phyloP scores from a whole-genome alignment of 2,329 filamentous ascomycete genomes.

The Hypoxylon sp. region DNA sequence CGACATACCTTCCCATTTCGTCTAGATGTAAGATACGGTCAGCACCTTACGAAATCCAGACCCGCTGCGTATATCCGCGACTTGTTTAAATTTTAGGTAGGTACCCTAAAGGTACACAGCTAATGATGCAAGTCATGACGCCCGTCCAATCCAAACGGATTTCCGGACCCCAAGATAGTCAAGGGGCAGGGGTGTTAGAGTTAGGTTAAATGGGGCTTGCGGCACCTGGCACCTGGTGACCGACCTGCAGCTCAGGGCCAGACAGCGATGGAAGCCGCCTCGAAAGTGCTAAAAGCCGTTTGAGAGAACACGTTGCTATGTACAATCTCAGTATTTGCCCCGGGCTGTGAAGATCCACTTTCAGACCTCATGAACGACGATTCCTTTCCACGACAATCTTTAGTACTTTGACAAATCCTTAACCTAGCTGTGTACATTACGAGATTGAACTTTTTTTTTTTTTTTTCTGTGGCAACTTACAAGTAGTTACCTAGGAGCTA shows the following conservation, averaged over 20 bases:
- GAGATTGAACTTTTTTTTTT: slow-evolving; percentile 21
- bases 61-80: slow-evolving; percentile 24
- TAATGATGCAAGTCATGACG: slow-evolving; percentile 42
- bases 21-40: not conserved
- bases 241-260: slow-evolving; percentile 24
- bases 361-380: slow-evolving; percentile 34
- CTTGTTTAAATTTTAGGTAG: slow-evolving; percentile 29
- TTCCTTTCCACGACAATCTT: slow-evolving; percentile 40
- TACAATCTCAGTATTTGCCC: slow-evolving; percentile 20
- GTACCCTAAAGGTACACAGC: slow-evolving; percentile 27
- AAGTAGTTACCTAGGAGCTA: slow-evolving; percentile 21
- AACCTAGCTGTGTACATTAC: slow-evolving; percentile 12
- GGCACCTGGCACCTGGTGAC: slow-evolving; percentile 31
- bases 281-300: slow-evolving; percentile 25
- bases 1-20: slow-evolving; percentile 6
- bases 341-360: slow-evolving; percentile 33
- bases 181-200: slow-evolving; percentile 33
- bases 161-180: slow-evolving; percentile 33
- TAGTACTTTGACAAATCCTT: slow-evolving; percentile 34
- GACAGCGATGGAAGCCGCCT: slow-evolving; percentile 31
- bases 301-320: slow-evolving; percentile 48
- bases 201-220: slow-evolving; percentile 35
- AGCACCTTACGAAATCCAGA: slow-evolving; percentile 18
- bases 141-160: slow-evolving; percentile 34
- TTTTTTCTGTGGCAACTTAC: slow-evolving; percentile 40